A percentile compares a stretch with the other conserved stretches of the same genome.
Conservation (phyloP, 805 yeast species). For the Jamesozyma rosinii region DNA sequence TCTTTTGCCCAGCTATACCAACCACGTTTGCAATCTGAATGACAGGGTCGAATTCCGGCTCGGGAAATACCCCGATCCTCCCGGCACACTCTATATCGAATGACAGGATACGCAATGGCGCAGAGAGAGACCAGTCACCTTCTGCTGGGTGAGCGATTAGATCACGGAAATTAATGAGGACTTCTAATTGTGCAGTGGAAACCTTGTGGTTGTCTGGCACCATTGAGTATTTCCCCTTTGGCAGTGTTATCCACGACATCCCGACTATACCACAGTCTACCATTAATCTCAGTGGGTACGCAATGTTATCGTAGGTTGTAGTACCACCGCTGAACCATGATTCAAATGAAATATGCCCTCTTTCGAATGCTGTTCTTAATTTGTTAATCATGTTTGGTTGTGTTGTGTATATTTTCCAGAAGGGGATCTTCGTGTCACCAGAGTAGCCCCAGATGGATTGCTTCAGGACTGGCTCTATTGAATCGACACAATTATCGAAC, state of each 20-base stretch:
- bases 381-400: slow-evolving; percentile 60
- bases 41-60: slow-evolving; percentile 84
- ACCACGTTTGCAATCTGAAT: slow-evolving; percentile 97
- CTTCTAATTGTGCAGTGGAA: slow-evolving; percentile 82
- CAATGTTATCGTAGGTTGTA: slow-evolving; percentile 83
- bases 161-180: slow-evolving; percentile 56
- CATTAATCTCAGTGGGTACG: slow-evolving; percentile 78
- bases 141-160: slow-evolving; percentile 77
- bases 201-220: slow-evolving; percentile 36
- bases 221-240: slow-evolving; percentile 55
- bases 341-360: slow-evolving; percentile 62
- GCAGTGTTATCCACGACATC: slow-evolving; percentile 94
- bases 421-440: slow-evolving; percentile 69
- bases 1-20: slow-evolving; percentile 59
- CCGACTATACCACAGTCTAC: slow-evolving; percentile 88
- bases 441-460: slow-evolving; percentile 93
- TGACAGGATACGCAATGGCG: slow-evolving; percentile 86
- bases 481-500: slow-evolving; percentile 49
- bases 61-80: slow-evolving; percentile 93
- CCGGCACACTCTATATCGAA: slow-evolving; percentile 99
- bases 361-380: slow-evolving; percentile 73
- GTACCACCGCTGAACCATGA: slow-evolving; percentile 51
- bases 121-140: slow-evolving; percentile 87
- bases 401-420: slow-evolving; percentile 60
- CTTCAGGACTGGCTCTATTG: slow-evolving; percentile 56